Evolutionary conservation across 2,329 filamentous ascomycete species (phyloP).

Genomic region (Calonectria hongkongensis): DNA sequence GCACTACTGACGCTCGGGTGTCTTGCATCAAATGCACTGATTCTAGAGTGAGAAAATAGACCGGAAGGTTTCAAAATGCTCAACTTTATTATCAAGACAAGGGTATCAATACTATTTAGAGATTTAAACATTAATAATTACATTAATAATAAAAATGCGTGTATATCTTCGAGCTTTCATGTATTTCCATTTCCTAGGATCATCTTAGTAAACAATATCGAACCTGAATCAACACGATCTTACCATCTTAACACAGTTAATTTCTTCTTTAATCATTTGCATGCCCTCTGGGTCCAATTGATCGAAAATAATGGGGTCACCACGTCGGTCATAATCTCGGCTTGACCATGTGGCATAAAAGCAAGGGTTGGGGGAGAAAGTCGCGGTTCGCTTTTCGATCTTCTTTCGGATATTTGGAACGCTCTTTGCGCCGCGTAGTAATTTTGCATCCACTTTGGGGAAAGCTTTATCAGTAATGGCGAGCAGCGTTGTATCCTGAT

Average conservation of each 20-base stretch:
- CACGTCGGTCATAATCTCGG: conserved; percentile 4
- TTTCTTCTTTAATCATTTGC: not conserved
- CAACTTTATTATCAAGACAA: not conserved
- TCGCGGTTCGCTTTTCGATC: not conserved
- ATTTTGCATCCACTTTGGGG: not conserved
- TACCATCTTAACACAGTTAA: conserved; percentile 6
- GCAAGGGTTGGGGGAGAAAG: not conserved
- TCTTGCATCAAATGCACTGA: too few relatives aligned
- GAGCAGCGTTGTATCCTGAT: not conserved
- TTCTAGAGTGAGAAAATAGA: too few relatives aligned
- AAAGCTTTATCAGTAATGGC: too few relatives aligned
- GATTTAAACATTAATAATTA: not conserved
- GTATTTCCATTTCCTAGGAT: not conserved
- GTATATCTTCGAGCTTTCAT: not conserved
- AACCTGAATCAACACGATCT: not conserved
- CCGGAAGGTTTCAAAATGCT: too few relatives aligned
- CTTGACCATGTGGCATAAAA: conserved; percentile 5
- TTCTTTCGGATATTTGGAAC: not conserved
- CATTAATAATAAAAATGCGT: not conserved
- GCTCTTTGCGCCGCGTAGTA: not conserved
- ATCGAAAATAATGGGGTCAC: not conserved
- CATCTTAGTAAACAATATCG: not conserved
- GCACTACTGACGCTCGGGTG: too few relatives aligned
- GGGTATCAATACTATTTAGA: not conserved
- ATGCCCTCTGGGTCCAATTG: not conserved